Conservation (phyloP, 208 protist species). For the Perkinsela sp. region DNA sequence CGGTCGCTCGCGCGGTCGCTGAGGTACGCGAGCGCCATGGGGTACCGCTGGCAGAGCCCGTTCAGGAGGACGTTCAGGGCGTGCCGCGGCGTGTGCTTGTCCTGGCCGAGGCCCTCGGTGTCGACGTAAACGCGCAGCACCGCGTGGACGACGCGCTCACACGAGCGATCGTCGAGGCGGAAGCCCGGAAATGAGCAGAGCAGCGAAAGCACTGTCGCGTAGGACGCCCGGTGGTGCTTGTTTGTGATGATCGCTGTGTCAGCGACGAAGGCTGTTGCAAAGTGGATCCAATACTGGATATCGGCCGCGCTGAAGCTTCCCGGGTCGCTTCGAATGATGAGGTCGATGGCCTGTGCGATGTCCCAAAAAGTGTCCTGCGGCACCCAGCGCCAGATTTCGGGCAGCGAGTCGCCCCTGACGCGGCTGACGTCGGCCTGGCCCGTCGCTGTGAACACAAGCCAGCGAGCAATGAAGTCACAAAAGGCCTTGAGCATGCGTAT, state of each 20-base stretch:
- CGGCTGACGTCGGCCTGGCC: neutral
- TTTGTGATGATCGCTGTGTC: neutral
- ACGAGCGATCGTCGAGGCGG: neutral
- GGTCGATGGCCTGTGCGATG: neutral
- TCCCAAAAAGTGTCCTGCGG: neutral
- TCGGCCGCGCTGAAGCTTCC: neutral
- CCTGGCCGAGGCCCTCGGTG: neutral
- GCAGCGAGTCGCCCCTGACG: neutral
- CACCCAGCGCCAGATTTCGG: neutral
- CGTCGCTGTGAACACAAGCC: neutral
- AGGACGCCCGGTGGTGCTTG: neutral
- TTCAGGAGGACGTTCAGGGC: neutral
- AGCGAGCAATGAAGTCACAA: neutral
- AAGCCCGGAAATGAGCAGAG: neutral
- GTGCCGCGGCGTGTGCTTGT: neutral
- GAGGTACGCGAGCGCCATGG: neutral
- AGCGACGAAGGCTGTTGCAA: neutral
- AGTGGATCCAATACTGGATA: neutral
- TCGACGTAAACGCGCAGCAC: neutral
- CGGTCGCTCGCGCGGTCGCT: neutral
- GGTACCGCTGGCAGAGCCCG: neutral
- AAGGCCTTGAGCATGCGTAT: neutral
- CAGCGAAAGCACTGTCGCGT: neutral
- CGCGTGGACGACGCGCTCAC: neutral
- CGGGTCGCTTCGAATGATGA: neutral